Conservation (phyloP, 805 yeast genomes). For the Candida bentonensis region DNA sequence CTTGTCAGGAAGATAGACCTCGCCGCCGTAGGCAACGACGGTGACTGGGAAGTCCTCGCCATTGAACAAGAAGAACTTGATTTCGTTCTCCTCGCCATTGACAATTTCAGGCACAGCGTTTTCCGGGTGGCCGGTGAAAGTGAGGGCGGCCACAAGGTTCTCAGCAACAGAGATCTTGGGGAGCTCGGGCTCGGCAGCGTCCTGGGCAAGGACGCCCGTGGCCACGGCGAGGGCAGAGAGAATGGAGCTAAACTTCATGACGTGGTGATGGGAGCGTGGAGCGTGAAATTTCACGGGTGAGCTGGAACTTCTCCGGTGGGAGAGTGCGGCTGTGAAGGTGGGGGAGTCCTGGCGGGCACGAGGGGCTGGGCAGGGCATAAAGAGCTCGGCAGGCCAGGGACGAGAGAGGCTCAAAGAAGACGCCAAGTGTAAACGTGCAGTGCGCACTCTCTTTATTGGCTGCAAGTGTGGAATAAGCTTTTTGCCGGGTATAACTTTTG, state of each 20-base stretch:
- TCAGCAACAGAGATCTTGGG: neutral
- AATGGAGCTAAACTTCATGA: constrained; percentile 2
- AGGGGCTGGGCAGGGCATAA: too few relatives aligned
- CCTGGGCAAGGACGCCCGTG: constrained; percentile 3
- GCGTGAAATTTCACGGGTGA: neutral
- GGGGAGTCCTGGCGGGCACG: too few relatives aligned
- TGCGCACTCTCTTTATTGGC: too few relatives aligned
- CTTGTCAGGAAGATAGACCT: constrained; percentile 9
- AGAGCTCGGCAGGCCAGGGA: too few relatives aligned
- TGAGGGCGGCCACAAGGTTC: neutral
- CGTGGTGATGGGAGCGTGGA: neutral
- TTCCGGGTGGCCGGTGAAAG: neutral
- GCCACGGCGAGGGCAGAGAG: constrained; percentile 3
- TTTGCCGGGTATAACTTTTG: too few relatives aligned
- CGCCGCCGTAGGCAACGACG: constrained; percentile 14
- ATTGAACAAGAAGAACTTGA: constrained; percentile 15
- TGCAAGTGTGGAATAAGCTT: too few relatives aligned
- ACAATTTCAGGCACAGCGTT: constrained; percentile 5
- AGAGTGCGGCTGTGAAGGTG: too few relatives aligned
- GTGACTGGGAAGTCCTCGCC: constrained; percentile 12
- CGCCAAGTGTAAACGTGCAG: too few relatives aligned
- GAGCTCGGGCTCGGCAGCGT: neutral
- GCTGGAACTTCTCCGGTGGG: too few relatives aligned
- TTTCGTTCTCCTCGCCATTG: constrained; percentile 16
- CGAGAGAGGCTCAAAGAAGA: too few relatives aligned